These are phyloP conservation scores for Pseudozyma tsukubaensis DNA, from an alignment of 1,284 basidiomycete species.

Conservation along the genomic window DNA sequence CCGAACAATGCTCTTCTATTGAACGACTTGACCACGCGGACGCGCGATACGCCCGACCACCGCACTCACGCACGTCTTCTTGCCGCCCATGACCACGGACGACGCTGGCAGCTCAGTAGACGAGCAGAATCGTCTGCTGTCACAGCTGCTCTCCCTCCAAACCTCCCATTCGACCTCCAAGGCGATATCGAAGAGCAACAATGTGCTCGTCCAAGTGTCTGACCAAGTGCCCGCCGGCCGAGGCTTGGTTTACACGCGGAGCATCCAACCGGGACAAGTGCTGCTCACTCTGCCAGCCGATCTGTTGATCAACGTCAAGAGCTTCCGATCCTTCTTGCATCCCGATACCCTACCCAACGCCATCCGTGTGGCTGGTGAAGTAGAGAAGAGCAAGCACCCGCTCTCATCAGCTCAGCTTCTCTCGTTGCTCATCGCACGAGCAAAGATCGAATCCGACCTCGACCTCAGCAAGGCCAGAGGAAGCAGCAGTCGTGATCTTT, in stretches of 20 bases:
- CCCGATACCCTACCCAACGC: constrained; percentile 15
- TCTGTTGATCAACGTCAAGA: constrained; percentile 40
- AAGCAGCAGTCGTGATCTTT: not conserved
- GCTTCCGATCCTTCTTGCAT: constrained; percentile 22
- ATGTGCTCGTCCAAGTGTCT: constrained; percentile 18
- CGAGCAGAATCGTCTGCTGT: constrained; percentile 27
- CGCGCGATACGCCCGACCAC: not conserved
- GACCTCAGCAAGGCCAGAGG: not conserved
- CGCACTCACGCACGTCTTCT: not conserved
- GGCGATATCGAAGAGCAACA: not conserved
- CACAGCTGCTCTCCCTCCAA: constrained; percentile 17
- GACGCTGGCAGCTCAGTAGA: constrained; percentile 11
- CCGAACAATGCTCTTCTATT: not conserved
- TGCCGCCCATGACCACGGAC: not conserved
- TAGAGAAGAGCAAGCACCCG: not conserved
- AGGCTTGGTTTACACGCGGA: constrained; percentile 38
- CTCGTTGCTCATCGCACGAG: constrained; percentile 28
- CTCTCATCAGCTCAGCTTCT: constrained; percentile 39
- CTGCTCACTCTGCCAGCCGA: constrained; percentile 26
- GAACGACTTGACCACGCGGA: no score
- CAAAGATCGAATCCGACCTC: constrained; percentile 12
- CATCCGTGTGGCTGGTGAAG: constrained; percentile 5
- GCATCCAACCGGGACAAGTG: constrained; percentile 28
- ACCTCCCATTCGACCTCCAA: not conserved
- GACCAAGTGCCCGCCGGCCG: constrained; percentile 43